Evolutionary conservation across 2,329 filamentous ascomycete species (phyloP), one percentile per base, ranked within the genome.

Genomic region (Aurifilum marmelostoma): DNA sequence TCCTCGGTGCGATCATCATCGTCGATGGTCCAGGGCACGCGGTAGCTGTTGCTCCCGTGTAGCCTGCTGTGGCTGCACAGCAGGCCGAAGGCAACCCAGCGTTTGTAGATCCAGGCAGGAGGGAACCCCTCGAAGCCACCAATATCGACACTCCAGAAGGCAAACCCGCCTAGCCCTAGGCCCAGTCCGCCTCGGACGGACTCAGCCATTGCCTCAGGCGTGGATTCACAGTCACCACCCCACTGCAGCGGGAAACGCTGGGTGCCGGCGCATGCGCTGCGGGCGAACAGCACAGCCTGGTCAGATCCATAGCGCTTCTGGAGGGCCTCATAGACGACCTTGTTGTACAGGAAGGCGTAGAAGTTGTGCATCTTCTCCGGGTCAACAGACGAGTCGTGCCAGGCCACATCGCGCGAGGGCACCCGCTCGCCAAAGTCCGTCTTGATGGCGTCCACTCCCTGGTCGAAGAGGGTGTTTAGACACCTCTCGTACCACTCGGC

Each of bases 391-490:
- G 80, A 75, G 73, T 92, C 89, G 75, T 87, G 82, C 85, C 90
- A 93, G 72, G 86, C 82, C 7, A 92, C 86, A 72, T 90, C 88
- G 63, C 85, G 82, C 6, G 85, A 86, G 0, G 91, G 91, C 66
- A 93, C 89, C 34, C 91, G 85, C 80, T 93, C 91, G 67, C 90
- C 90, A 77, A 93, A 93, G 75, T 93, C 91, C 9, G 91, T 92
- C 80, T 93, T 93, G 83, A 93, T 87, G 68, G 85, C 84, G 76
- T 93, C 90, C 66, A 93, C 86, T 12, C 91, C 91, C 74, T 88
- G 83, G 71, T 91, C 88, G 73, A 92, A 90, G 2, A 93, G 83
- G 2, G 82, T 82, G 66, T 87, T 84, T 54, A 93, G 82, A 72
- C 90, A 89, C 4, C 77, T 78, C 24, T 82, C 81, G 74, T 89